These are phyloP conservation scores for Helicostylum pulchrum DNA, from an alignment of 192 early-diverging fungal genomes.

Conservation along the genomic window DNA sequence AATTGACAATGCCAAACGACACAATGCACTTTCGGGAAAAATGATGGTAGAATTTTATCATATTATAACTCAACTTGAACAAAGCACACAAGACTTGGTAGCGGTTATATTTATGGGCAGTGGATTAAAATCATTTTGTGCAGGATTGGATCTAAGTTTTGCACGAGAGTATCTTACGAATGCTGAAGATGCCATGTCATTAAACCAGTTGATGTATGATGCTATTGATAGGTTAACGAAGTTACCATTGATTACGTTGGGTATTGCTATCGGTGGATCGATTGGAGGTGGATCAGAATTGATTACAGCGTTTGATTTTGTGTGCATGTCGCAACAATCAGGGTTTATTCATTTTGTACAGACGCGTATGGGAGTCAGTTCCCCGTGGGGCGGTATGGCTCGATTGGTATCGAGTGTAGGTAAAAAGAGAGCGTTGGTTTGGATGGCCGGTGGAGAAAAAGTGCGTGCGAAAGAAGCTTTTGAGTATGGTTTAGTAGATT, in stretches of 20 bases:
- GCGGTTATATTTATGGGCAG: constrained; percentile 43
- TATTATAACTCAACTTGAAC: constrained; percentile 46
- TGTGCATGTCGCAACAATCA: constrained; percentile 40
- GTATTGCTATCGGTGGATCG: constrained; percentile 58
- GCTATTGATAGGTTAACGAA: constrained; percentile 48
- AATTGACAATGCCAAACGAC: constrained; percentile 42
- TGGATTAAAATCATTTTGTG: constrained; percentile 42
- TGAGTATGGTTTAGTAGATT: constrained; percentile 42
- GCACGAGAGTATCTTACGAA: constrained; percentile 46
- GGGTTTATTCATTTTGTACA: constrained; percentile 49
- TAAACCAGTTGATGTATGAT: constrained; percentile 61
- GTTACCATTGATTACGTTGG: constrained; percentile 57
- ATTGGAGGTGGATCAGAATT: constrained; percentile 69
- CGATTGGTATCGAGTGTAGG: constrained; percentile 46
- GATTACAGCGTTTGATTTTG: constrained; percentile 55
- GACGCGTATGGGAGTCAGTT: constrained; percentile 54
- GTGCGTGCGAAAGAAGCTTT: constrained; percentile 35
- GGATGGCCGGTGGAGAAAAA: constrained; percentile 44
- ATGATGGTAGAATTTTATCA: constrained; percentile 64
- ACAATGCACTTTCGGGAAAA: constrained; percentile 56
- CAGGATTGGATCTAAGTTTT: constrained; percentile 53
- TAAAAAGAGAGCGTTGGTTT: constrained; percentile 40
- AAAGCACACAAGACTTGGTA: constrained; percentile 26
- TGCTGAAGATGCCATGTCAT: constrained; percentile 35
- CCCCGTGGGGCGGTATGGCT: constrained; percentile 63